Base-by-base conservation (phyloP, 2,329 filamentous ascomycete genomes). In the Akanthomyces lecanii region DNA sequence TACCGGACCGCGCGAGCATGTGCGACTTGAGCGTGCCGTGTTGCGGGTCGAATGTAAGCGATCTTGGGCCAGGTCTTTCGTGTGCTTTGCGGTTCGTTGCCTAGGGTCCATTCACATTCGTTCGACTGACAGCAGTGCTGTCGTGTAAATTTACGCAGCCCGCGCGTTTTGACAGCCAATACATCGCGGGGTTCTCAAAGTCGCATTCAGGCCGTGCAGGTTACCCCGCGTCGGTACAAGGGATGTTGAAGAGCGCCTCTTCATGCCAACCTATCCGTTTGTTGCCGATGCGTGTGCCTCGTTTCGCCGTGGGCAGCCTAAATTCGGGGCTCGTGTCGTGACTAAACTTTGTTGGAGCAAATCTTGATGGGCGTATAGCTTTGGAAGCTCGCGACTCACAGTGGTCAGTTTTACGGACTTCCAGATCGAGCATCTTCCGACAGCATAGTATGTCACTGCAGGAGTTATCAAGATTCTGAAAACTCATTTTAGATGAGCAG, bases 1-100 rank as follows among this genome's bases (percentile, higher is more conserved):
- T 42, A 1, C 25, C 47, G 56, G 44, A 42, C 23, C 45, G 47
- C 47, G 21, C 47, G 11, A 60, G 57, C 57, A 60, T 60, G 57
- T 60, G 57, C 47, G 23, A 21, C 42, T 40, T 33, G 45, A 38
- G 36, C 36, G 11, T 60, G 28, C 14, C 40, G 25, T 33, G 5
- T 10, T 16, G 18, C 54, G 25, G 25, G 11, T 33, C 28, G 54
- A 47, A 33, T 36, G 28, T 16, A 25, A 21, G 8, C 21, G 12
- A 25, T 21, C 12, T 47, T 38, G 55, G 8, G 14, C n/a, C 28
- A 38, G 28, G 36, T 36, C 1, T n/a, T 5, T 6, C 11, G n/a
- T 47, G 42, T 30, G n/a, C 6, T 8, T 57, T 47, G 54, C 23
- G 12, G 33, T 53, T 18, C 33, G 28, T 23, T 12, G 33, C 8